Evolutionary conservation across 805 yeast species (phyloP), one percentile per base, ranked within the genome.

Genomic region (Spathaspora gorwiae): DNA sequence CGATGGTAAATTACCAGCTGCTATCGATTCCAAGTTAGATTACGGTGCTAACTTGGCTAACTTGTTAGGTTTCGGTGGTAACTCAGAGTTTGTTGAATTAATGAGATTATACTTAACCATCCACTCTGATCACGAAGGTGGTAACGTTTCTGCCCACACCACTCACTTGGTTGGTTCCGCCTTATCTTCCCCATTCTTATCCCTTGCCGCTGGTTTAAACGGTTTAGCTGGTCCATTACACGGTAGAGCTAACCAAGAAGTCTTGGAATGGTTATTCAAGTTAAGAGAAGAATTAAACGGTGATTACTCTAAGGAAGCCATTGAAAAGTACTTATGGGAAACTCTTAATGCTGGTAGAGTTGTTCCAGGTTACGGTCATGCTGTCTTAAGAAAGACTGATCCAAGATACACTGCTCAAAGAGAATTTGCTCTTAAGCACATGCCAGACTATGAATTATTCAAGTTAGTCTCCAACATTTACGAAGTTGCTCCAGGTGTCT

Each of bases 361-460:
- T 49, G 82, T 86, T 51, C 95, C 95, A 51, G 95, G 95, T 50
- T 87, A 87, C 71, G 95, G 95, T 40, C 95, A 86, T 65, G 94
- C 94, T 45, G 94, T 86, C 43, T 75, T 86, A 65, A 77, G 95
- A 69, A 81, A 79, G 75, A 81, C 92, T 42, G 94, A 86, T 66
- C 94, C 94, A 49, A 76, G 94, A 57, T 86, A 81, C 70, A 73
- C 78, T 46, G 92, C 90, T 47, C 83, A 82, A 73, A 73, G 84
- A 59, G 78, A 78, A 57, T 84, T 84, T 64, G 90, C 84, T 43
- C 69, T 75, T 57, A 75, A 56, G 75, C 80, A 64, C 63, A 80
- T 83, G 70, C 74, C 79, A 44, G 71, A 78, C 58, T 84, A 84
- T 64, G 78, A 75, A 42, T 72, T 81, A 58, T 83, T 83, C 73